Percentiles rank a stretch among this genome's conserved stretches.
Evolutionary conservation across 495 filamentous ascomycete genomes (phyloP).

Genomic region (Eremomyces bilateralis): DNA sequence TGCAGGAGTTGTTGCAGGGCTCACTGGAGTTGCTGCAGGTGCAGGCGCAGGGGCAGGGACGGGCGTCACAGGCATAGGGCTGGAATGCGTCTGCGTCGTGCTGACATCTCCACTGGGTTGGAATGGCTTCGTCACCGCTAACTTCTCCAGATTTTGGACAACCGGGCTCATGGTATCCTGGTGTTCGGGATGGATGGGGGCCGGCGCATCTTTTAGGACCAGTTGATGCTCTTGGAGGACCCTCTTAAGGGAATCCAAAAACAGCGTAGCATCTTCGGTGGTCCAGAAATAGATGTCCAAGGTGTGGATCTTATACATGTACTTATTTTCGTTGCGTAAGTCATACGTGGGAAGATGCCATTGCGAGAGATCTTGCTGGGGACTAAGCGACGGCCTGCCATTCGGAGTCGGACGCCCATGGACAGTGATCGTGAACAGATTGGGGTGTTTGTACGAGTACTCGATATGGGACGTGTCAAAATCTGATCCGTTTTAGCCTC

Average conservation of each 20-base stretch:
- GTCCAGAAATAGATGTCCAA: constrained; percentile 86
- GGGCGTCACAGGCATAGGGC: constrained; percentile 14
- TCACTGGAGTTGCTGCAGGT: constrained; percentile 20
- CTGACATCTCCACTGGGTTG: constrained; percentile 14
- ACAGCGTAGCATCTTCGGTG: constrained; percentile 46
- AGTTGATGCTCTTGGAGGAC: constrained; percentile 39
- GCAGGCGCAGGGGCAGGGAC: not conserved
- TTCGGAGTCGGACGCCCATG: constrained; percentile 25
- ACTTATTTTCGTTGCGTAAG: constrained; percentile 42
- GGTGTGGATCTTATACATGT: constrained; percentile 56
- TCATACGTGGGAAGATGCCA: constrained; percentile 65
- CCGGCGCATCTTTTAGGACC: constrained; percentile 32
- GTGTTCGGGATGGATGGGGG: constrained; percentile 19
- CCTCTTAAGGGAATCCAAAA: constrained; percentile 41
- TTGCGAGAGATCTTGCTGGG: constrained; percentile 27
- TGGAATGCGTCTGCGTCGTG: constrained; percentile 14
- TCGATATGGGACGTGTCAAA: constrained; percentile 41
- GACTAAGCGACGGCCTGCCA: constrained; percentile 6
- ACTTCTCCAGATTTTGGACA: constrained; percentile 64
- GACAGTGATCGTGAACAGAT: constrained; percentile 52
- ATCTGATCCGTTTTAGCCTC: constrained; percentile 21
- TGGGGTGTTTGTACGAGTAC: constrained; percentile 61
- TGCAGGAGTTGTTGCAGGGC: constrained; percentile 17
- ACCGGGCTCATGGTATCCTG: constrained; percentile 46
- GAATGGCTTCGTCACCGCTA: constrained; percentile 39